These are phyloP conservation scores for Phytophthora colocasiae DNA, from an alignment of 352 stramenopile species.

Conservation along the genomic window DNA sequence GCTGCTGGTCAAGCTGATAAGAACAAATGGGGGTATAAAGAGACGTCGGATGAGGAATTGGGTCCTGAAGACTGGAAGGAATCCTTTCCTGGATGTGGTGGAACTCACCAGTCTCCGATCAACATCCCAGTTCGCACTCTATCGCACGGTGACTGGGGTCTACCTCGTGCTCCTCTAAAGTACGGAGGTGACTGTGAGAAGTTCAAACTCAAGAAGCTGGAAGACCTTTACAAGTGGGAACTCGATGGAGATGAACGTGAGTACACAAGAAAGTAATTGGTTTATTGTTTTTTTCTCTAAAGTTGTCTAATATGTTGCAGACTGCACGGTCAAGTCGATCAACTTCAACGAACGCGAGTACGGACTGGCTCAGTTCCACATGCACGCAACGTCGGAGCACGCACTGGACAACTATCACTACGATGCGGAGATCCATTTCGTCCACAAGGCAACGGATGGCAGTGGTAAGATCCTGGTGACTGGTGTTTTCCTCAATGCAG, in stretches of 20 bases:
- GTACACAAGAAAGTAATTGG: background rate
- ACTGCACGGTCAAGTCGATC: slow-evolving; percentile 59
- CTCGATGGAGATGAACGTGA: slow-evolving; percentile 47
- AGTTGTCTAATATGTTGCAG: slow-evolving; percentile 23
- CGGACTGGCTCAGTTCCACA: slow-evolving; percentile 64
- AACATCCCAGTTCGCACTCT: slow-evolving; percentile 47
- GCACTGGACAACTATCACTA: slow-evolving; percentile 54
- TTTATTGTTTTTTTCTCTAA: background rate
- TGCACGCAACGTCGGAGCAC: slow-evolving; percentile 56
- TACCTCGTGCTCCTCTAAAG: slow-evolving; percentile 51
- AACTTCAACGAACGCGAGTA: slow-evolving; percentile 55
- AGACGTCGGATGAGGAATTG: slow-evolving; percentile 37
- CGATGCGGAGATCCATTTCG: slow-evolving; percentile 57
- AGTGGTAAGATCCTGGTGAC: slow-evolving; percentile 42
- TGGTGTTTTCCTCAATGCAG: slow-evolving; percentile 51
- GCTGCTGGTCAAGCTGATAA: slow-evolving; percentile 22
- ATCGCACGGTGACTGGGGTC: slow-evolving; percentile 51
- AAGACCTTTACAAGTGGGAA: slow-evolving; percentile 74
- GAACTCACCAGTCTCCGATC: slow-evolving; percentile 63
- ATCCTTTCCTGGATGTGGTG: slow-evolving; percentile 41
- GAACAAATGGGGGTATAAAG: slow-evolving; percentile 59
- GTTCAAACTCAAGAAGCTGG: slow-evolving; percentile 66
- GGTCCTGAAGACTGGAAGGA: slow-evolving; percentile 57
- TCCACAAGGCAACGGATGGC: slow-evolving; percentile 47
- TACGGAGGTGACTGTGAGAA: slow-evolving; percentile 56